These are phyloP conservation scores for Capsicum pubescens DNA, from an alignment of 257 asterid genomes.

Conservation along the genomic window DNA sequence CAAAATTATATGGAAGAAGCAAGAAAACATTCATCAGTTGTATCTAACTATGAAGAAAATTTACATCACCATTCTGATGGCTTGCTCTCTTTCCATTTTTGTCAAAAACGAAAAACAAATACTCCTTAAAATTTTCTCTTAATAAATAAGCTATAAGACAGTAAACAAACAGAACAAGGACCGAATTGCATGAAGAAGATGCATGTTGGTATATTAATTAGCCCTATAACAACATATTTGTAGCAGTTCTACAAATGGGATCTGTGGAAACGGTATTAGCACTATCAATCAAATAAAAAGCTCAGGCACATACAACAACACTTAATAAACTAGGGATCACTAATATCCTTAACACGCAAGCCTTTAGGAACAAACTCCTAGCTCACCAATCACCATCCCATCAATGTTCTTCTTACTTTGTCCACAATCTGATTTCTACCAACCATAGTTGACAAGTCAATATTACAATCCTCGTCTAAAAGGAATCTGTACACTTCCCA, in stretches of 20 bases:
- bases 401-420: conserved; percentile 71
- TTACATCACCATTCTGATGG: too few species aligned
- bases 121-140: too few species aligned
- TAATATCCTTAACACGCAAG: neutral
- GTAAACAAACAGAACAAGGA: neutral
- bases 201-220: neutral
- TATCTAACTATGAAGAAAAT: too few species aligned
- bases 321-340: neutral
- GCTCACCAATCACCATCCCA: conserved; percentile 96
- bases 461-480: conserved; percentile 67
- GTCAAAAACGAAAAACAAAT: too few species aligned
- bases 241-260: too few species aligned
- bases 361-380: neutral
- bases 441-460: conserved; percentile 49
- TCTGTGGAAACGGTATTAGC: too few species aligned
- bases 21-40: too few species aligned
- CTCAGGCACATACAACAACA: neutral
- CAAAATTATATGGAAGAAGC: too few species aligned
- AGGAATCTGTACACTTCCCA: conserved; percentile 94
- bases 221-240: too few species aligned
- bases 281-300: neutral
- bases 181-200: neutral
- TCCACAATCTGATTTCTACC: conserved; percentile 71
- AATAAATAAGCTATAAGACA: too few species aligned
- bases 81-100: too few species aligned